Evolutionary conservation across 1,284 basidiomycete species (phyloP), one percentile per base, ranked within the genome.

Genomic region (Papiliotrema nemorosa): DNA sequence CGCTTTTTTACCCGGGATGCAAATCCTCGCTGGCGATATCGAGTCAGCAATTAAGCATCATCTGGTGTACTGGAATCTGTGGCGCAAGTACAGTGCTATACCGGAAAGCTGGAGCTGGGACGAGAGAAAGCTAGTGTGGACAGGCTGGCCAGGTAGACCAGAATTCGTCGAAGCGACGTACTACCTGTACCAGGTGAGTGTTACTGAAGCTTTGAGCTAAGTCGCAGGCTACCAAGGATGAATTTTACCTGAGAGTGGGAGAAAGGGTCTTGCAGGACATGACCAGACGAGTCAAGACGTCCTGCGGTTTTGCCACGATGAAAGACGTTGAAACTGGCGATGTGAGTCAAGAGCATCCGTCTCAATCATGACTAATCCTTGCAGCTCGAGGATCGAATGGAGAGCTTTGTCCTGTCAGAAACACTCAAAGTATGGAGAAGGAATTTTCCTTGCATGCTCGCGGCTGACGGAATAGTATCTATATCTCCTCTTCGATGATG

Each of bases 121-220:
- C 58, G 84, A 78, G 57, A 82, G 82, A 62, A 75, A 80, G 54
- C 84, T 87, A 12, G 89, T 87, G 3, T 85, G 87, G 55, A 78
- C 82, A 50, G 87, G 88, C 57, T 94, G 90, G 63, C 90, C 90
- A 9, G 77, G 92, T 49, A 79, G 90, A 52, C 90, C 72, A 78
- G 91, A 96, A 72, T 91, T 93, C 61, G 81, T 93, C 52, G 91
- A 96, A 73, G 90, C 87, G 22, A 97, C 89, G 2, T 93, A 91
- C 82, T 94, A 93, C 74, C 78, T 97, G 10, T 93, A 96, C 66
- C 81, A 87, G 47, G 90, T 88, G 63, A 59, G 82, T 75, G 26
- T 43, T 5, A n/a, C 44, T 13, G 21, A 37, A 35, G 1, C 4
- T n/a, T n/a, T 38, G 27, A 16, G 35, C 43, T 42, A 5, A 24